phyloP scores from a whole-genome alignment of 2,329 filamentous ascomycete genomes.

The Aspergillus carbonarius region DNA sequence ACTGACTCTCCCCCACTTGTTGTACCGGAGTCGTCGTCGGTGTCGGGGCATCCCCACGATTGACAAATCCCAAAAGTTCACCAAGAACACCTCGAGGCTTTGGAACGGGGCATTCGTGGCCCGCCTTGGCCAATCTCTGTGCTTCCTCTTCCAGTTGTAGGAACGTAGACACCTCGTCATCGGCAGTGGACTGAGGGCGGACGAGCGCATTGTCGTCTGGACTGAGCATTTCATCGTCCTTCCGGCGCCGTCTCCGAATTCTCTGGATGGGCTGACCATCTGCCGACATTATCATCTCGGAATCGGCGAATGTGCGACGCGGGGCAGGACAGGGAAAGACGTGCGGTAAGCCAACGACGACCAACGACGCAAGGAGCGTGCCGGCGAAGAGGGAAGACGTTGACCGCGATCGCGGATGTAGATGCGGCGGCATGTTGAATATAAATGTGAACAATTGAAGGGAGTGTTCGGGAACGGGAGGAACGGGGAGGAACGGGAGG shows the following conservation, averaged over 20 bases:
- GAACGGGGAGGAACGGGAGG: not conserved
- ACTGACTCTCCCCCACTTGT: slow-evolving; percentile 10
- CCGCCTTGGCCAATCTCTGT: slow-evolving; percentile 42
- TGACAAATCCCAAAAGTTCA: slow-evolving; percentile 69
- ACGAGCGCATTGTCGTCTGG: slow-evolving; percentile 15
- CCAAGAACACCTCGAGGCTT: slow-evolving; percentile 81
- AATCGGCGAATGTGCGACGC: slow-evolving; percentile 71
- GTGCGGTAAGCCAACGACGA: slow-evolving; percentile 89
- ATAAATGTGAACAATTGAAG: not conserved
- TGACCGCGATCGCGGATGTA: slow-evolving; percentile 90
- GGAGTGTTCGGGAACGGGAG: not conserved
- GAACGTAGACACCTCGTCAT: slow-evolving; percentile 48
- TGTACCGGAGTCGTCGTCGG: slow-evolving; percentile 10
- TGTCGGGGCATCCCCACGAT: slow-evolving; percentile 22
- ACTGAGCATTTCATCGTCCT: slow-evolving; percentile 24
- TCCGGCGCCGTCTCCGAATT: slow-evolving; percentile 38
- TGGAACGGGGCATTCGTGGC: slow-evolving; percentile 84
- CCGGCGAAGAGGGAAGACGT: slow-evolving; percentile 93
- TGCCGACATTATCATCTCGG: slow-evolving; percentile 44
- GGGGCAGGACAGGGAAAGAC: slow-evolving; percentile 87
- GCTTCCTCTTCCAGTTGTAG: slow-evolving; percentile 44
- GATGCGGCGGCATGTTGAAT: slow-evolving; percentile 70
- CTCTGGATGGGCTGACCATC: slow-evolving; percentile 46
- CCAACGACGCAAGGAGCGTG: slow-evolving; percentile 85
- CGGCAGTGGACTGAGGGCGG: slow-evolving; percentile 21